These are phyloP conservation scores for Funneliformis caledonium DNA, from an alignment of 371 early-diverging fungal species.

Conservation along the genomic window DNA sequence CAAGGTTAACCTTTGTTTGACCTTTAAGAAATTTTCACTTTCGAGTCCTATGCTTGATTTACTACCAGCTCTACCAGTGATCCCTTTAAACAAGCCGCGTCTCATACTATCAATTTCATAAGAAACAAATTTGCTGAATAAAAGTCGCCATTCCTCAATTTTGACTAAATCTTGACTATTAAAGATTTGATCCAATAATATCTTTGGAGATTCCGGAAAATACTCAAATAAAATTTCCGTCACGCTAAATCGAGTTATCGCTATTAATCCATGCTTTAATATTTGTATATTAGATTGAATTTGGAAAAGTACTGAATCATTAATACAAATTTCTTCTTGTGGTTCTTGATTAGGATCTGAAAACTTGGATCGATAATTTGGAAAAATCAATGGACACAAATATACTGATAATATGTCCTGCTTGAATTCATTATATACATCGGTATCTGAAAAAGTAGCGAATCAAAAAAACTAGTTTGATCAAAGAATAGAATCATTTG, in stretches of 20 bases:
- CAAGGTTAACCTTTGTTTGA: not conserved
- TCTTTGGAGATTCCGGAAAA: slow-evolving; percentile 27
- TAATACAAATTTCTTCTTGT: not conserved
- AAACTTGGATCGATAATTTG: not conserved
- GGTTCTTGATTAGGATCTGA: not conserved
- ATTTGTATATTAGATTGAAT: slow-evolving; percentile 5
- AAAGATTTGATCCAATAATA: slow-evolving; percentile 6
- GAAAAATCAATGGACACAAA: slow-evolving; percentile 31
- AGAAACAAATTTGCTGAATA: slow-evolving; percentile 19
- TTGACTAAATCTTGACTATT: not conserved
- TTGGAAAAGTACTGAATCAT: not conserved
- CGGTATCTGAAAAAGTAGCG: slow-evolving; percentile 9
- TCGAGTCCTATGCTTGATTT: not conserved
- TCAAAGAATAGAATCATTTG: not conserved
- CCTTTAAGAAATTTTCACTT: not conserved
- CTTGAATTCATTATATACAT: slow-evolving; percentile 17
- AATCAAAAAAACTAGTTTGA: not conserved
- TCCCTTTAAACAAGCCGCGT: slow-evolving; percentile 23
- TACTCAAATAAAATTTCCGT: slow-evolving; percentile 4
- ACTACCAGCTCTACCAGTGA: too few species aligned
- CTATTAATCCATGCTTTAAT: slow-evolving; percentile 13
- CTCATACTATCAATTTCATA: slow-evolving; percentile 27
- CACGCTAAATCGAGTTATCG: slow-evolving; percentile 14
- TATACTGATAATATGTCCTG: slow-evolving; percentile 17
- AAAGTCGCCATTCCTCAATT: slow-evolving; percentile 32